Conservation (phyloP, 768 basidiomycete species). For the Hydnomerulius pinastri region DNA sequence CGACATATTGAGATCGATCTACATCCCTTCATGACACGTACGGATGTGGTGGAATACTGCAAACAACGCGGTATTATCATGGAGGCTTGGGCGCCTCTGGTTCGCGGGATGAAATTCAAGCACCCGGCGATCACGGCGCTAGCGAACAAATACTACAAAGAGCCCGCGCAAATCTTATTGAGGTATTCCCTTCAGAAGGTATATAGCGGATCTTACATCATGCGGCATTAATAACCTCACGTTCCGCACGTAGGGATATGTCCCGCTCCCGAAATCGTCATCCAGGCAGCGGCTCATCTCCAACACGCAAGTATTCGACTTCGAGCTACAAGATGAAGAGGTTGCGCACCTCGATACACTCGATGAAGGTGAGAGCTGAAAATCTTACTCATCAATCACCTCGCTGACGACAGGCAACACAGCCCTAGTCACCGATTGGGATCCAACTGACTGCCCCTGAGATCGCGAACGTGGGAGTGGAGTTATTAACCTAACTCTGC, state of each 20-base stretch:
- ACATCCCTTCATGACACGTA: constrained; percentile 72
- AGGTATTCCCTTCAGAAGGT: constrained; percentile 70
- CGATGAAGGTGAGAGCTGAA: constrained; percentile 51
- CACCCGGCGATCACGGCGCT: constrained; percentile 52
- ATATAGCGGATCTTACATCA: constrained; percentile 1
- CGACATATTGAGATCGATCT: constrained; percentile 45
- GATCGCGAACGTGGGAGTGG: background rate
- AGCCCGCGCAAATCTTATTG: constrained; percentile 60
- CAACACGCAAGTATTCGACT: constrained; percentile 67
- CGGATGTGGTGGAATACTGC: constrained; percentile 59
- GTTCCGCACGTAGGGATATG: constrained; percentile 32
- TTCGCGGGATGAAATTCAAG: constrained; percentile 57
- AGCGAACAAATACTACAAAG: constrained; percentile 56
- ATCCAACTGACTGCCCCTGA: constrained; percentile 13
- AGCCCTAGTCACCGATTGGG: constrained; percentile 9
- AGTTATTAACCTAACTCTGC: constrained; percentile 22
- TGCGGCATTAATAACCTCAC: background rate
- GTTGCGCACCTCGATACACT: constrained; percentile 50
- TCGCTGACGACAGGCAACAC: constrained; percentile 2
- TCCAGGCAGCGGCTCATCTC: constrained; percentile 52
- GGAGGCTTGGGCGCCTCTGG: constrained; percentile 46
- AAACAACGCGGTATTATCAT: constrained; percentile 57
- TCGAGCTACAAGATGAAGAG: constrained; percentile 53
- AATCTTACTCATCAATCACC: background rate
- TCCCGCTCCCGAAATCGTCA: constrained; percentile 68